Evolutionary conservation across 1,139 yeast species (phyloP).

Genomic region (Arxiozyma slooffiae): DNA sequence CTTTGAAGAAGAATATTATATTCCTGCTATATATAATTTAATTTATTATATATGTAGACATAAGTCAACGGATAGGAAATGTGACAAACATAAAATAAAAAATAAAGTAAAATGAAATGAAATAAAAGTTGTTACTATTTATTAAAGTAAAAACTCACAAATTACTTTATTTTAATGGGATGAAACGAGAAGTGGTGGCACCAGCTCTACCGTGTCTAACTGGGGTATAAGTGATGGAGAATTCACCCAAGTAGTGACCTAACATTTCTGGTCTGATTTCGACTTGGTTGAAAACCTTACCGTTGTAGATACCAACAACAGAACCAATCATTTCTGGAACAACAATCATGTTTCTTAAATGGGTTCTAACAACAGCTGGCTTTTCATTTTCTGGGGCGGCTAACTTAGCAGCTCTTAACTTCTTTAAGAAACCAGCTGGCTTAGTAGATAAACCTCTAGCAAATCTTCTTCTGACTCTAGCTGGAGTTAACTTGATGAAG

Average conservation of each 20-base stretch:
- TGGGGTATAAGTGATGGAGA: slow-evolving; percentile 99
- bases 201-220: slow-evolving; percentile 99
- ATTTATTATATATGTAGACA: too few relatives aligned
- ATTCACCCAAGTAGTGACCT: slow-evolving; percentile 99
- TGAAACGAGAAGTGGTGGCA: slow-evolving; percentile 80
- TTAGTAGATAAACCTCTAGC: slow-evolving; percentile 93
- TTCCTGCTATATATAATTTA: too few relatives aligned
- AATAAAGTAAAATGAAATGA: background rate
- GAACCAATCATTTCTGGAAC: slow-evolving; percentile 99
- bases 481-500: slow-evolving; percentile 91
- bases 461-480: slow-evolving; percentile 99
- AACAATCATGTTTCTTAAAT: slow-evolving; percentile 96
- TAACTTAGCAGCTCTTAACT: slow-evolving; percentile 95
- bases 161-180: slow-evolving; percentile 46
- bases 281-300: slow-evolving; percentile 98
- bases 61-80: background rate
- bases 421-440: slow-evolving; percentile 95
- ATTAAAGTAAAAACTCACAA: background rate
- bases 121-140: too few relatives aligned
- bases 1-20: too few relatives aligned
- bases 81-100: background rate
- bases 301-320: slow-evolving; percentile 98
- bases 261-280: slow-evolving; percentile 99
- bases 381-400: slow-evolving; percentile 90
- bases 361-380: slow-evolving; percentile 98